These are phyloP conservation scores for Hypoxylon lienhwacheense DNA, from an alignment of 495 filamentous ascomycete species.

Conservation along the genomic window DNA sequence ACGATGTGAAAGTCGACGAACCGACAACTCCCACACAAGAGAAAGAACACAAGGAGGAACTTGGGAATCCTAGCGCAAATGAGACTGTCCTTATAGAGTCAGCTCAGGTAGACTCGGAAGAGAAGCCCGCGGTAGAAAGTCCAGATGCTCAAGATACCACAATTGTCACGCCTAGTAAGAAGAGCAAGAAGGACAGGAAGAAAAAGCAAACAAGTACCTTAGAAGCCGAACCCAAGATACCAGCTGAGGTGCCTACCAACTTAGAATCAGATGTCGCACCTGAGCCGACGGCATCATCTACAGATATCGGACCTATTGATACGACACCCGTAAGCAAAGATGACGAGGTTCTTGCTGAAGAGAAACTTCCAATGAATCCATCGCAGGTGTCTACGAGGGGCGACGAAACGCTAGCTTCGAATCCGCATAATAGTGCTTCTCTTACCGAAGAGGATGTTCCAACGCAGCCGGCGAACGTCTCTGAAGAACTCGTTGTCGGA, in stretches of 20 bases:
- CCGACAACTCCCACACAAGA: background rate
- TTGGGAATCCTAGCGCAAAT: no score
- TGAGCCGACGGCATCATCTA: background rate
- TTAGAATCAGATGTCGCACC: constrained; percentile 2
- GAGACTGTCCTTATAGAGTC: no score
- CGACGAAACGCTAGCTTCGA: constrained; percentile 2
- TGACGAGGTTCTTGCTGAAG: constrained; percentile 1
- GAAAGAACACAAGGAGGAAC: no score
- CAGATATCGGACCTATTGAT: background rate
- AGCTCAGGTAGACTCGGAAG: no score
- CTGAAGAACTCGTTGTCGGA: background rate
- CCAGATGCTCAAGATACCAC: no score
- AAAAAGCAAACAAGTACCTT: constrained; percentile 8
- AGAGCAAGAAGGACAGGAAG: constrained; percentile 7
- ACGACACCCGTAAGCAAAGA: background rate
- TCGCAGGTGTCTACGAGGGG: background rate
- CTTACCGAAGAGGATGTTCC: background rate
- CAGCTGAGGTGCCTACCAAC: constrained; percentile 1
- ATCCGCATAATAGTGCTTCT: background rate
- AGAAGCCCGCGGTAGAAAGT: no score
- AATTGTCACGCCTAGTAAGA: no score
- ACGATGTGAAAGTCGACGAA: background rate
- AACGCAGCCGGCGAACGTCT: background rate
- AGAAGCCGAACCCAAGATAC: constrained; percentile 13
- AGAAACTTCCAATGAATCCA: background rate